Percentiles rank a stretch among this genome's conserved stretches.
These are phyloP conservation scores for Trichophyton benhamiae DNA, from an alignment of 2,329 filamentous ascomycete species.

Conservation along the genomic window DNA sequence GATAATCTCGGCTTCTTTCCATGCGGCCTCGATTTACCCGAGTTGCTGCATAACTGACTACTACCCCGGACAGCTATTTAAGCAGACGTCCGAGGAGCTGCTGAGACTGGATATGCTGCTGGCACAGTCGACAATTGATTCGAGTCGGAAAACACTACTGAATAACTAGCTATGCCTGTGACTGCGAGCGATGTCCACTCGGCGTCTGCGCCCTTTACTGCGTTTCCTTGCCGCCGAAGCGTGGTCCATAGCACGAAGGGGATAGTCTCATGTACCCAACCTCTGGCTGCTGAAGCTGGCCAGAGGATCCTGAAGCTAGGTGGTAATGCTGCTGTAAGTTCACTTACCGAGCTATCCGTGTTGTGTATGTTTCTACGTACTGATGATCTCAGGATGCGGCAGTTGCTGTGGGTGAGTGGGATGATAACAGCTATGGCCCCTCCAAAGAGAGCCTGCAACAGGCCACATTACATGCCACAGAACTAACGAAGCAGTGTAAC, in stretches of 20 bases:
- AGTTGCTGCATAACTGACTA: background rate
- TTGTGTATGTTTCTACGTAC: too few species aligned
- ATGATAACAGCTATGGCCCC: background rate
- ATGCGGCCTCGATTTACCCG: background rate
- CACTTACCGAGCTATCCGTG: background rate
- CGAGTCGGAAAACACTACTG: background rate
- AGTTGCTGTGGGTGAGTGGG: constrained; percentile 63
- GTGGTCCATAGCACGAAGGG: constrained; percentile 88
- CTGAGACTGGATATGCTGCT: background rate
- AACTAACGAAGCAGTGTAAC: background rate
- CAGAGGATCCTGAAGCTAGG: constrained; percentile 73
- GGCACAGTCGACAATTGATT: background rate
- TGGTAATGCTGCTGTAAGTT: constrained; percentile 79
- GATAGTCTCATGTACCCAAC: constrained; percentile 82
- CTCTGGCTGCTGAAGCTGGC: constrained; percentile 77
- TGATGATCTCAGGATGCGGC: constrained; percentile 62
- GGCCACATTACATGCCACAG: background rate
- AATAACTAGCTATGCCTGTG: constrained; percentile 6
- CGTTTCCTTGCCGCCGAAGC: constrained; percentile 69
- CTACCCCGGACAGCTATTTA: background rate
- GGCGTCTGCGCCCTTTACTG: constrained; percentile 35
- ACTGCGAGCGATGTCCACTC: constrained; percentile 11
- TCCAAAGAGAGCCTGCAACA: background rate
- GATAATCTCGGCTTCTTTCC: background rate
- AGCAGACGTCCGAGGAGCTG: background rate